Percentiles rank a stretch among this genome's conserved stretches.
phyloP scores from a whole-genome alignment of 345 rosid species.

The Hibiscus trionum region DNA sequence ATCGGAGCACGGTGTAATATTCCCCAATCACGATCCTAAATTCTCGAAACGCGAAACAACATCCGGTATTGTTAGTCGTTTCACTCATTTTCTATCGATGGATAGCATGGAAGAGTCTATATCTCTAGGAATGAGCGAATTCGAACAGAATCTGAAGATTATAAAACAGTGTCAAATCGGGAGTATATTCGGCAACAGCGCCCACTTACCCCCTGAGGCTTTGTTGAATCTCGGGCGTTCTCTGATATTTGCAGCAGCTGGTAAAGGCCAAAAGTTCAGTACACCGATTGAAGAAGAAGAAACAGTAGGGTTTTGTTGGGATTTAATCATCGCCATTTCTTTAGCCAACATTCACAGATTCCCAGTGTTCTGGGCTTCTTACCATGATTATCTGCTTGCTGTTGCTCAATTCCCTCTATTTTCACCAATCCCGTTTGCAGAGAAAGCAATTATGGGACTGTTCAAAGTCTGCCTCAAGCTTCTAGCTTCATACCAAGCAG shows the following conservation, averaged over 20 bases:
- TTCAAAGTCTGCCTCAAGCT: constrained; percentile 62
- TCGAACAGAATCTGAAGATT: constrained; percentile 77
- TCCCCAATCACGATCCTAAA: constrained; percentile 36
- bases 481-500: constrained; percentile 37
- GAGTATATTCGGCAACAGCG: constrained; percentile 28
- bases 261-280: constrained; percentile 90
- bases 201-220: too few species aligned
- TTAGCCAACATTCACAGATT: constrained; percentile 51
- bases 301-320: constrained; percentile 81
- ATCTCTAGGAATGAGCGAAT: constrained; percentile 75
- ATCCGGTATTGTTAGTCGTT: constrained; percentile 40
- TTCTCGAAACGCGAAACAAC: constrained; percentile 21
- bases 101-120: constrained; percentile 72
- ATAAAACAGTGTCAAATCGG: constrained; percentile 76
- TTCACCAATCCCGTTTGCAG: constrained; percentile 77
- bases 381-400: constrained; percentile 50
- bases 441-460: constrained; percentile 55
- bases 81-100: constrained; percentile 68
- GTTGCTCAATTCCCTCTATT: constrained; percentile 75
- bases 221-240: too few species aligned
- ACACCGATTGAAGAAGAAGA: constrained; percentile 89
- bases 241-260: constrained; percentile 44
- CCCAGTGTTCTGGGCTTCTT: constrained; percentile 57
- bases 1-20: constrained; percentile 31
- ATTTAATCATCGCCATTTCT: constrained; percentile 42